Base-by-base conservation (phyloP, 1,284 basidiomycete genomes). In the Cutaneotrichosporon dermatis region DNA sequence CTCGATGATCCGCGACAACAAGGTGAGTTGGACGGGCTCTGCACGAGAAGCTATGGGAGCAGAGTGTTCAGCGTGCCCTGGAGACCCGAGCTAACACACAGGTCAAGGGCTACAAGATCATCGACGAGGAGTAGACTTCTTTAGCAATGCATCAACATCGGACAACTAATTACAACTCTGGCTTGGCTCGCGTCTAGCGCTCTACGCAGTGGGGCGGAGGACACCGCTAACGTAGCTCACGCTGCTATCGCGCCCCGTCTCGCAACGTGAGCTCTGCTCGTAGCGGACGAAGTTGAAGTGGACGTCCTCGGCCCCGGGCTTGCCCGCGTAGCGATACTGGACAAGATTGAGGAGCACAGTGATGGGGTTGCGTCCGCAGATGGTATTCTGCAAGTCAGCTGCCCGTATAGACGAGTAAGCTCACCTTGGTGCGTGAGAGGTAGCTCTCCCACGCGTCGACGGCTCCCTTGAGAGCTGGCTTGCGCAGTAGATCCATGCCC, bases 321-420 rank as follows among this genome's bases (percentile, higher is more conserved):
- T 76, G 43, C 81, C 78, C 51, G 78, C 78, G 72, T 90, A 85
- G 35, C 94, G 72, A 5, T 79, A 77, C 1, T 84, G 72, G 41
- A 97, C 75, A 2, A 92, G 87, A 4, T 87, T 88, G 4, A 99
- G 80, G 4, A 99, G 80, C 0, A 98, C 89, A 0, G 92, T 90
- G 62, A 99, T 97, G 0, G 96, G 93, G 72, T 97, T 92, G 53
- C 93, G 82, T 0, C 96, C 95, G 69, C 96, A 99, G 46, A 99
- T 95, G 0, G 96, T 99, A 78, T 99, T 99, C 80, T 88, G 85
- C 4, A 1, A 25, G 25, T 25, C 25, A 25, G 25, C 25, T 25
- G 25, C 25, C 25, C 25, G 25, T 25, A 25, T 25, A 25, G 25
- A 25, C 25, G 25, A 25, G 1, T 40, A 36, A n/a, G 7, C 74